Base-by-base conservation (phyloP, 2,329 filamentous ascomycete species). In the Verticillium nonalfalfae region DNA sequence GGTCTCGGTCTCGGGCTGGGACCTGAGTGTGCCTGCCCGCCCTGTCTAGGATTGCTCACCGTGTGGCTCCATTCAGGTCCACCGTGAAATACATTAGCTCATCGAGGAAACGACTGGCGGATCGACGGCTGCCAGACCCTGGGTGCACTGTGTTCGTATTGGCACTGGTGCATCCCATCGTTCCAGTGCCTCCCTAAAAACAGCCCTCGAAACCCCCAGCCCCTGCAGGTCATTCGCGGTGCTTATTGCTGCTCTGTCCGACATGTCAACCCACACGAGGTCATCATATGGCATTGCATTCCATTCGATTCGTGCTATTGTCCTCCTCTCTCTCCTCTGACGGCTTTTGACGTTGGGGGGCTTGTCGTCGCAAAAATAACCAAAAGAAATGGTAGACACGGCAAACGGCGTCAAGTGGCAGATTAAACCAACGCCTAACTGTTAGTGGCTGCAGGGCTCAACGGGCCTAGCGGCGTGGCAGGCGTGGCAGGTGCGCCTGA, bases 111-210 rank as follows among this genome's bases (percentile, higher is more conserved):
- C 7, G 3, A 7, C 18, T 13, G 7, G 18, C 1, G n/a, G 18
- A 21, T 50, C 45, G 18, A 18, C 45, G 45, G 45, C 9, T n/a
- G 5, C 7, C 7, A 36, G 55, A 57, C 55, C 35, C 35, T 35
- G 18, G 55, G 13, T 15, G 26, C 57, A 58, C 57, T 58, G 57
- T 58, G 57, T 58, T 58, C 57, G 57, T 58, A 58, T 58, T 58
- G 57, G 36, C 18, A 10, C 21, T 50, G 45, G 45, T 18, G 45
- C 31, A 57, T 57, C 35, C 55, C 55, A 36, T 57, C 35, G 35
- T 35, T 57, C 34, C 55, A 56, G 54, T 21, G 45, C 21, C 45
- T 50, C 45, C 45, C 45, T 50, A 18, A 50, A 50, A 50, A 50
- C 21, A n/a, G 45, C 45, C 45, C 45, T 50, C 45, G 45, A 50